phyloP scores from a whole-genome alignment of 768 basidiomycete species.

The Podaxis pistillaris region DNA sequence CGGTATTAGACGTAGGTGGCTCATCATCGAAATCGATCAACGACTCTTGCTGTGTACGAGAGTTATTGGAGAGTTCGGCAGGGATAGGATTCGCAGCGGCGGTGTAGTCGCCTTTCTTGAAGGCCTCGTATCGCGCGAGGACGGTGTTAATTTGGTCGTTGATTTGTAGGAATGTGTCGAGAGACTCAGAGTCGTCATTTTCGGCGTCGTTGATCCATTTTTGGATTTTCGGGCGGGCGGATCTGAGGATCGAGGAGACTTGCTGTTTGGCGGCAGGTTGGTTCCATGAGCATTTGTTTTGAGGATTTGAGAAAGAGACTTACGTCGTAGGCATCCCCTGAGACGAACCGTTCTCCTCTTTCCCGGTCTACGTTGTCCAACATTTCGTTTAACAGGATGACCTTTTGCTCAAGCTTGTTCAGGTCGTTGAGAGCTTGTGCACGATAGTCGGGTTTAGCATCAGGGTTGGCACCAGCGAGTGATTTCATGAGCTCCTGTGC shows the following conservation, averaged over 20 bases:
- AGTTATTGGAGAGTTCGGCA: constrained; percentile 42
- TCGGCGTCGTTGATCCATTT: constrained; percentile 98
- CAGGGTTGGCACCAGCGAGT: constrained; percentile 92
- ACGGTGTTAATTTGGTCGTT: constrained; percentile 98
- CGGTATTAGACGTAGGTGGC: constrained; percentile 20
- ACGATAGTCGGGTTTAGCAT: constrained; percentile 91
- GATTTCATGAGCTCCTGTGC: constrained; percentile 98
- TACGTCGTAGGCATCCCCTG: constrained; percentile 93
- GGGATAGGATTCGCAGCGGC: constrained; percentile 70
- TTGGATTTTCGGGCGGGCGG: constrained; percentile 91
- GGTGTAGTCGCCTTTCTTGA: constrained; percentile 86
- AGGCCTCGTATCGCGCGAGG: constrained; percentile 86
- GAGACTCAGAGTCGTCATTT: constrained; percentile 82
- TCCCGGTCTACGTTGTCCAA: constrained; percentile 82
- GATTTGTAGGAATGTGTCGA: constrained; percentile 92
- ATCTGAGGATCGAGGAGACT: constrained; percentile 79
- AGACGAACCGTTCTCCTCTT: constrained; percentile 75
- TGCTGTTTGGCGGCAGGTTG: constrained; percentile 49
- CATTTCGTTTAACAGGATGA: constrained; percentile 95
- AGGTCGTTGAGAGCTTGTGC: constrained; percentile 87
- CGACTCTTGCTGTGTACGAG: constrained; percentile 41
- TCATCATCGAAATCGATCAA: constrained; percentile 79
- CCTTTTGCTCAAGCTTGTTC: constrained; percentile 92
- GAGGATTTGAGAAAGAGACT: constrained; percentile 25
- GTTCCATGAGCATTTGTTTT: neutral